Evolutionary conservation across 2,329 filamentous ascomycete species (phyloP).

Genomic region (Claviceps sp.): DNA sequence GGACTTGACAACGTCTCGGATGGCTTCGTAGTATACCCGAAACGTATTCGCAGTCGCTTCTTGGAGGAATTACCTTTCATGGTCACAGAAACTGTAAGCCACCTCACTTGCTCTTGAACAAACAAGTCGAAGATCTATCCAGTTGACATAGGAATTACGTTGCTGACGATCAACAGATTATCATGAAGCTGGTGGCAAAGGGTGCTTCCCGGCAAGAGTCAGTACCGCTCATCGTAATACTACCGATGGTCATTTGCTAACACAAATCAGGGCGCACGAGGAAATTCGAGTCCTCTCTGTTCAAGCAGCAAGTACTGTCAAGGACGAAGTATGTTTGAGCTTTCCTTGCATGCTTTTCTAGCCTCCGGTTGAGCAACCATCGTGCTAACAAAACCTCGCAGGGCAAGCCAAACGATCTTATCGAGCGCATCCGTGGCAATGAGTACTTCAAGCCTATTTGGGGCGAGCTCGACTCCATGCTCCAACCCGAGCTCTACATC

Average conservation of each 20-base stretch:
- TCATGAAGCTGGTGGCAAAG: slow-evolving; percentile 63
- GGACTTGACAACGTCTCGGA: slow-evolving; percentile 53
- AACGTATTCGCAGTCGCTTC: slow-evolving; percentile 53
- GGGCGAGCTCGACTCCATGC: slow-evolving; percentile 52
- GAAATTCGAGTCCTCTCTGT: slow-evolving; percentile 72
- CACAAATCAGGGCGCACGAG: slow-evolving; percentile 52
- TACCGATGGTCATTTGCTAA: background rate
- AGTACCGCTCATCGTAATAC: background rate
- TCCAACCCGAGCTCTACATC: slow-evolving; percentile 44
- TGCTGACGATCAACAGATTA: slow-evolving; percentile 32
- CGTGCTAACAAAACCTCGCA: background rate
- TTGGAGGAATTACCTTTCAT: slow-evolving; percentile 78
- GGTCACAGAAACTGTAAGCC: slow-evolving; percentile 35
- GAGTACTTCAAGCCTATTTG: slow-evolving; percentile 65
- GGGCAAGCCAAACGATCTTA: slow-evolving; percentile 67
- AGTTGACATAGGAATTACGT: too few relatives aligned
- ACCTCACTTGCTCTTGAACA: background rate
- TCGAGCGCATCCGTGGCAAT: slow-evolving; percentile 59
- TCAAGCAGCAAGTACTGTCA: slow-evolving; percentile 52
- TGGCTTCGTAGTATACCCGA: slow-evolving; percentile 68
- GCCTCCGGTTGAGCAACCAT: background rate
- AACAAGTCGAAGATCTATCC: too few relatives aligned
- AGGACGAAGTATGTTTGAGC: slow-evolving; percentile 21
- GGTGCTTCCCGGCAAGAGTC: slow-evolving; percentile 59
- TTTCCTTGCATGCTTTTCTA: background rate